Base-by-base conservation (phyloP, 2,329 filamentous ascomycete genomes). In the Achaetomium macrosporum region DNA sequence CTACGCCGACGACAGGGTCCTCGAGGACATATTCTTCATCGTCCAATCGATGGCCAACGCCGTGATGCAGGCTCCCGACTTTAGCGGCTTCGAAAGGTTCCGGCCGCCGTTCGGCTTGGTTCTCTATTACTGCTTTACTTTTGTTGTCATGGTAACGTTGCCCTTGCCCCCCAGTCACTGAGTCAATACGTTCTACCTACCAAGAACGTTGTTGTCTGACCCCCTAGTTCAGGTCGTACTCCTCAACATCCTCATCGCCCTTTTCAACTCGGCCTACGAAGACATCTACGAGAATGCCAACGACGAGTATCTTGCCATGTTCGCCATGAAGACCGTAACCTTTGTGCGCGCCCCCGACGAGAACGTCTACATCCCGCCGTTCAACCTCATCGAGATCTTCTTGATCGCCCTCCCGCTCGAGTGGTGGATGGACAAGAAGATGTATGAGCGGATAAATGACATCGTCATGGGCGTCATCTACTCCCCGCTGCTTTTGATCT, bases 81-180 rank as follows among this genome's bases (percentile, higher is more conserved):
- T 99, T 63, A 76, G 71, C 5, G 88, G 86, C 0, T 97, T 97
- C 64, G 90, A 96, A 59, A 79, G 85, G 20, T 99, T 97, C 66
- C 88, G 87, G 19, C 90, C 88, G 12, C 93, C 93, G 0, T 99
- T 96, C 68, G 93, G 93, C 9, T 81, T 96, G 47, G 88, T 96
- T 31, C 84, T 99, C 10, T 99, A 99, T 74, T 99, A 99, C 73
- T 82, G 95, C 66, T 99, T 96, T 70, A 95, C 92, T 16, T 99
- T 99, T 65, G 85, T 97, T 37, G 88, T 99, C 64, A 96, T 96
- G 87, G 91, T 93, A 62, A 25, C 61, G 74, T 66, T 16, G 17
- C 36, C 31, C 39, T 17, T 25, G 5, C 13, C 11, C 10, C 19
- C 8, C 17, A 10, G 10, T 20, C 16, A 8, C 15, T n/a, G n/a